Base-by-base conservation (phyloP, 1,139 yeast genomes). In the Barnettozyma hawaiiensis region DNA sequence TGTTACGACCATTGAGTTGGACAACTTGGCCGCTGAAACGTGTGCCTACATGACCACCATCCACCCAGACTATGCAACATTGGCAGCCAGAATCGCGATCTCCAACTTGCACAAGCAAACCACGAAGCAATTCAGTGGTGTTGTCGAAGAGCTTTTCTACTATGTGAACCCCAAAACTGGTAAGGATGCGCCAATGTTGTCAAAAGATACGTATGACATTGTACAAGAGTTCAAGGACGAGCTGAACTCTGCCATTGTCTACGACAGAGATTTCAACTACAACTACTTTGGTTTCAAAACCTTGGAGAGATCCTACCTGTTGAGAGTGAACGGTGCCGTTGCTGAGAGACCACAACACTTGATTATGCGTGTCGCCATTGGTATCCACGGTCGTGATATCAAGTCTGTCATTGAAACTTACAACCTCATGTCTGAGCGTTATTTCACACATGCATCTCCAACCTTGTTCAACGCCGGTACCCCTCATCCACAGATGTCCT, bases 41-140 rank as follows among this genome's bases (percentile, higher is more conserved):
- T 96, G 97, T 47, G 97, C 98, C 40, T 86, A 85, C 62, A 86
- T 92, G 97, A 90, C 97, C 50, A 90, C 97, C 20, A 78, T 85
- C 52, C 98, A 92, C 63, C 97, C 98, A 28, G 98, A 92, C 67
- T 92, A 92, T 58, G 97, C 97, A 42, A 81, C 83, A 41, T 75
- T 92, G 58, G 98, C 97, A 43, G 97, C 97, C 37, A 81, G 98
- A 69, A 85, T 92, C 52, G 97, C 97, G 24, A 85, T 92, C 44
- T 86, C 97, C 37, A 90, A 92, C 65, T 75, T 92, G 63, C 98
- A 92, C 71, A 90, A 90, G 66, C 97, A 90, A 69, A 90, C 97
- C 45, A 85, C 90, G 55, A 86, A 87, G 66, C 86, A 76, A 60
- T 92, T 85, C 59, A 83, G 95, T 37, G 83, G 80, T 57, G 96